Base-by-base conservation (phyloP, 805 yeast species). In the Saturnispora saitoi region DNA sequence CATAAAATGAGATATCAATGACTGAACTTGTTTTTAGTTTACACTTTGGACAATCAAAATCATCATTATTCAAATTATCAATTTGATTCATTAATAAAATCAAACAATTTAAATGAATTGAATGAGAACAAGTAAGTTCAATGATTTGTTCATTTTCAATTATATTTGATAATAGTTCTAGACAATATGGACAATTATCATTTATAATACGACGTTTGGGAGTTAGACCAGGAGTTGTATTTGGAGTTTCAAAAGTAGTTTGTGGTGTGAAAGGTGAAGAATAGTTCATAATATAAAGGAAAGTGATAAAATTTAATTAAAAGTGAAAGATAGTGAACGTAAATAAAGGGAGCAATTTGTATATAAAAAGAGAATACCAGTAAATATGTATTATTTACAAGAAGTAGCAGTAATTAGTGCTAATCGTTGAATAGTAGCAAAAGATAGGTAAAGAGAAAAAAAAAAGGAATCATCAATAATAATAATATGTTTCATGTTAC, bases 21-120 rank as follows among this genome's bases (percentile, higher is more conserved):
- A 24, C 14, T n/a, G 52, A 45, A 14, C 31, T 43, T 7, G 45
- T 17, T n/a, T 29, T 17, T 12, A 32, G 9, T 10, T 43, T 14
- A 43, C 58, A 55, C 4, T 30, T 15, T 4, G 57, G 55, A 31
- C 58, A 55, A 10, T 34, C 5, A 14, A 56, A 37, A 36, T 48
- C 45, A 44, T 50, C 29, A 3, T 32, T n/a, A 8, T 19, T 20
- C 9, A 42, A 34, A 34, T 34, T 15, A 30, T 12, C 41, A 9
- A 36, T 14, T 30, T 47, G 51, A 8, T 26, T 30, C 8, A 46
- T 19, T 36, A 67, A 46, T 7, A 69, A 60, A 3, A 63, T 51
- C 30, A 65, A 70, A 51, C 81, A 76, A 47, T 70, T 65, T 47
- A 64, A 63, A 56, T 76, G 81, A 28, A 70, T 60, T 36, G 63